Percentiles rank a stretch among this genome's conserved stretches.
Evolutionary conservation across 345 rosid genomes (phyloP).

Genomic region (Sonneratia caseolaris): DNA sequence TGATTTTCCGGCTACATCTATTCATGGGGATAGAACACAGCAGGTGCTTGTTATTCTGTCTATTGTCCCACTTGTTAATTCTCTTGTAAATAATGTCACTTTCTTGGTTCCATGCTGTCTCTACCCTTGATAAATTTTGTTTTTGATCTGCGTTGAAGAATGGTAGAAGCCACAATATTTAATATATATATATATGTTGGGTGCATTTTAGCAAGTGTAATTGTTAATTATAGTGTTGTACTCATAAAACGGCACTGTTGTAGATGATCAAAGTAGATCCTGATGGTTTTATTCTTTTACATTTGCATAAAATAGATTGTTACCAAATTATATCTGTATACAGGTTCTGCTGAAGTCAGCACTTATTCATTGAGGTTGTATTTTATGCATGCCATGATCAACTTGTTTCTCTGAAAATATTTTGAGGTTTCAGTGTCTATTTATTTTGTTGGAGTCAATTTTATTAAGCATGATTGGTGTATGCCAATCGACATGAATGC

Average conservation of each 20-base stretch:
- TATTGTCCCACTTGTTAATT: background rate
- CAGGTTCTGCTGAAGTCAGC: background rate
- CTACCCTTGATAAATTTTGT: background rate
- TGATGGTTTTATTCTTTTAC: too few relatives aligned
- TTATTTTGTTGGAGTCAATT: background rate
- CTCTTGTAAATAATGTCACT: background rate
- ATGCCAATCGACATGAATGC: conserved; percentile 13
- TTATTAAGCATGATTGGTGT: background rate
- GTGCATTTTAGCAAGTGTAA: background rate
- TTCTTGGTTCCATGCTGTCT: background rate
- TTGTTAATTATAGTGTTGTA: too few relatives aligned
- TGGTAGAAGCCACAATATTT: background rate
- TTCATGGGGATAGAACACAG: conserved; percentile 95
- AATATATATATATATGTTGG: too few relatives aligned
- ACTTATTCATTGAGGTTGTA: background rate
- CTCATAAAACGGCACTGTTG: too few relatives aligned
- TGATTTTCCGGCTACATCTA: conserved; percentile 88
- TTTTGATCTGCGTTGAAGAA: background rate
- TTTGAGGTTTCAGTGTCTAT: background rate
- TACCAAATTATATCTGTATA: background rate
- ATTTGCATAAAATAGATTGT: background rate
- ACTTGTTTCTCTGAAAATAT: background rate
- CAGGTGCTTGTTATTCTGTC: conserved; percentile 32
- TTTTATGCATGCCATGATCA: background rate
- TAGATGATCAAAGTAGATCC: too few relatives aligned